Conservation (phyloP, 164 flowering plant species). For the Liquidambar formosana region DNA sequence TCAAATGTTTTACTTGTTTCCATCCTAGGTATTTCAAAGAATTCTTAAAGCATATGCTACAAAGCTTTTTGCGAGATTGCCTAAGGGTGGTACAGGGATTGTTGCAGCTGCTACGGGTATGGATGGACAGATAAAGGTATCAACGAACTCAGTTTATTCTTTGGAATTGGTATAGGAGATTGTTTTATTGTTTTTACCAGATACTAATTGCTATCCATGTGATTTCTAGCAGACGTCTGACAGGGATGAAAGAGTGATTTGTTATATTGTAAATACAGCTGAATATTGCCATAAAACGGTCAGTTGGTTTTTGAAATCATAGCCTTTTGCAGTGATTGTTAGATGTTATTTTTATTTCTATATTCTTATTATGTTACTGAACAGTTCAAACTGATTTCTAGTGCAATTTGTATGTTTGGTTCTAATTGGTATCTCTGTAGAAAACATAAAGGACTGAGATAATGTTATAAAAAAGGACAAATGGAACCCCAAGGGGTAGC, state of each 20-base stretch:
- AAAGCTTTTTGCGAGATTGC: constrained; percentile 79
- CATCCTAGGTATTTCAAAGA: constrained; percentile 76
- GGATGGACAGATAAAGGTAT: constrained; percentile 96
- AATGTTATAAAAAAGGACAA: too few species aligned
- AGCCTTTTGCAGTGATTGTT: background rate
- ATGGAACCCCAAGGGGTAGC: too few species aligned
- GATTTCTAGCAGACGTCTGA: constrained; percentile 71
- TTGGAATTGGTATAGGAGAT: background rate
- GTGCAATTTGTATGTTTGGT: too few species aligned
- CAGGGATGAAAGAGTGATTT: constrained; percentile 82
- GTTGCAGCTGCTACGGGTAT: constrained; percentile 99
- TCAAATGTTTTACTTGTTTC: background rate
- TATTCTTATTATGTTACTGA: background rate
- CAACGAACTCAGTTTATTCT: constrained; percentile 3
- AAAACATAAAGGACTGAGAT: too few species aligned
- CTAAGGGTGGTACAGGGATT: constrained; percentile 91
- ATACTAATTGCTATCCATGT: constrained; percentile 12
- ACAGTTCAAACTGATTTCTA: background rate
- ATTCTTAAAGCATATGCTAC: constrained; percentile 88
- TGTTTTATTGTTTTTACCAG: background rate
- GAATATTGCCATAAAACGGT: constrained; percentile 97
- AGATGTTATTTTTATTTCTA: background rate
- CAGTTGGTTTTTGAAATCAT: constrained; percentile 29
- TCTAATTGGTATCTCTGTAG: too few species aligned
- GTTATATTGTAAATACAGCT: constrained; percentile 93